phyloP scores from a whole-genome alignment of 2,329 filamentous ascomycete species.

The Fusarium succisae region DNA sequence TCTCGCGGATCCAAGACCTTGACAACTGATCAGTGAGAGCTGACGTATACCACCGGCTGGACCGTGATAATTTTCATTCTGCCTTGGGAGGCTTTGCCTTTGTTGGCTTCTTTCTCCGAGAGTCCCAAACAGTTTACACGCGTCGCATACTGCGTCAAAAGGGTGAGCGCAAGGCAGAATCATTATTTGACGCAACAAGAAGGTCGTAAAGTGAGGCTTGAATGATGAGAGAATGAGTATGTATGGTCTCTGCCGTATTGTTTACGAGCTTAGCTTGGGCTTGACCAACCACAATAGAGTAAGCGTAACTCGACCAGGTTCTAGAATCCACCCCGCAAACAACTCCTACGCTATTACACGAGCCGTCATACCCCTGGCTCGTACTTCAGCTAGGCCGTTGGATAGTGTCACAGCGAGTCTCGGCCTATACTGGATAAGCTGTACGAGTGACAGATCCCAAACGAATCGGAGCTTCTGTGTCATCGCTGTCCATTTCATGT shows the following conservation, averaged over 20 bases:
- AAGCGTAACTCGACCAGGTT: not conserved
- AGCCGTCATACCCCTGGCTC: not conserved
- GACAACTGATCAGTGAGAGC: not conserved
- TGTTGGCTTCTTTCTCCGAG: not conserved
- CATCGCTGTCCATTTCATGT: not conserved
- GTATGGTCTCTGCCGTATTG: not conserved
- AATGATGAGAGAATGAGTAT: not conserved
- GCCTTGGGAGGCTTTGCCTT: not conserved
- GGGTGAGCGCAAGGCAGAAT: not conserved
- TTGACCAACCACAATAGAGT: not conserved
- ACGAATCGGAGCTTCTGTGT: not conserved
- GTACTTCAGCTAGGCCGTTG: not conserved
- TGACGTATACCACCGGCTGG: not conserved
- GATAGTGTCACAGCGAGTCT: too few species aligned
- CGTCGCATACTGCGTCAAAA: not conserved
- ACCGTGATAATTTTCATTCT: not conserved
- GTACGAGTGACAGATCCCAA: not conserved
- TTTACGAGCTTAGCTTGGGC: not conserved
- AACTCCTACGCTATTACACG: not conserved
- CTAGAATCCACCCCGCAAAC: not conserved
- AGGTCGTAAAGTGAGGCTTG: not conserved
- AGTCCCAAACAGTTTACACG: fast-evolving
- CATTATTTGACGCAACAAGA: not conserved
- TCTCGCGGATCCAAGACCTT: not conserved
- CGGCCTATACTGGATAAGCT: not conserved